Percentiles rank a stretch among this genome's conserved stretches.
Conservation (phyloP, 176 grass and related monocot species). For the Avena sativa region DNA sequence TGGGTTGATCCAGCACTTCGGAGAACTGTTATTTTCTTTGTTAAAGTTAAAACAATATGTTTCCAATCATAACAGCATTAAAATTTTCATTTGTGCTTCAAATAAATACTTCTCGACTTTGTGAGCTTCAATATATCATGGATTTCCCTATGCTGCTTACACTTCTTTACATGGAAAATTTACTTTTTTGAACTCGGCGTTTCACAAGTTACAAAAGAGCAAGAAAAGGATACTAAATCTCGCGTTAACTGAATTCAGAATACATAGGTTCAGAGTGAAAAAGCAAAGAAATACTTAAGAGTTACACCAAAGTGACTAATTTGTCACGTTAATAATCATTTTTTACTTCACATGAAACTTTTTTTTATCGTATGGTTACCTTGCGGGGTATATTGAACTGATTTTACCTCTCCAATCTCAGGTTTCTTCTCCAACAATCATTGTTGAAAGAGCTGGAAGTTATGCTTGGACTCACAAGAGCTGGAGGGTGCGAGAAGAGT, state of each 20-base stretch:
- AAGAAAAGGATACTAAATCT: neutral
- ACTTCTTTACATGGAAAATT: conserved; percentile 1
- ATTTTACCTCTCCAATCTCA: conserved; percentile 34
- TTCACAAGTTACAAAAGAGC: neutral
- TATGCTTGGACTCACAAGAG: conserved; percentile 92
- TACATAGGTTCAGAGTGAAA: neutral
- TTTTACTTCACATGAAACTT: conserved; percentile 23
- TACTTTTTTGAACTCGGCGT: neutral
- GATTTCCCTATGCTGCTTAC: conserved; percentile 12
- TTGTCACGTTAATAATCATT: conserved; percentile 14
- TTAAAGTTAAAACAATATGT: conserved; percentile 21
- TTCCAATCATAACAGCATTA: neutral
- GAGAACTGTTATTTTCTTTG: neutral
- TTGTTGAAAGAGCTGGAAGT: conserved; percentile 96
- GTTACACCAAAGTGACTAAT: neutral
- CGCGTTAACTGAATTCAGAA: neutral
- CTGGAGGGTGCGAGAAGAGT: conserved; percentile 91
- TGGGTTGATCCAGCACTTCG: neutral
- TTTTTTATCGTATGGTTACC: neutral
- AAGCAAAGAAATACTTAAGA: neutral
- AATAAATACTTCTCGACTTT: conserved; percentile 8
- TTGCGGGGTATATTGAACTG: neutral
- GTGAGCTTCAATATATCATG: neutral
- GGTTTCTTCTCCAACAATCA: conserved; percentile 89
- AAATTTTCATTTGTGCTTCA: conserved; percentile 29